Percentiles rank a stretch among this genome's conserved stretches.
These are phyloP conservation scores for Corinectria fuckeliana DNA, from an alignment of 2,329 filamentous ascomycete genomes.

Conservation along the genomic window DNA sequence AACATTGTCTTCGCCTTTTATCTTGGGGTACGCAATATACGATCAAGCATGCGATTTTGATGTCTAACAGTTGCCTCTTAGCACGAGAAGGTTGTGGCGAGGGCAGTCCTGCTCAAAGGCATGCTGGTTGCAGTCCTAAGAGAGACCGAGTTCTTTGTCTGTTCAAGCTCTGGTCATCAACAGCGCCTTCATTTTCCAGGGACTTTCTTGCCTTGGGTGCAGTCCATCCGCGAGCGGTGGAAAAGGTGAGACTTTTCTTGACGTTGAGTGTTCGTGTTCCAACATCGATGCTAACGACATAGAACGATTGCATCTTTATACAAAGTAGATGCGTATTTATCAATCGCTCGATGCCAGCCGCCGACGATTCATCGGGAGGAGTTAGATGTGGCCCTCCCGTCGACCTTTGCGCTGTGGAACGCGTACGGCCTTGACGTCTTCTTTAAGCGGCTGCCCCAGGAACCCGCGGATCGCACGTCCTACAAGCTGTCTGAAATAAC, in stretches of 20 bases:
- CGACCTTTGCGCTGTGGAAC: constrained; percentile 47
- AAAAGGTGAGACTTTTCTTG: constrained; percentile 39
- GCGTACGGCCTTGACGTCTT: constrained; percentile 46
- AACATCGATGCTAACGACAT: constrained; percentile 2
- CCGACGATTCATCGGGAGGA: constrained; percentile 45
- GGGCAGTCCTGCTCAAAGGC: constrained; percentile 43
- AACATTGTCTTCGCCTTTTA: constrained; percentile 50
- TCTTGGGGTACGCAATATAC: constrained; percentile 37
- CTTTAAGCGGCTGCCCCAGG: constrained; percentile 42
- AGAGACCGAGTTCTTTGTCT: constrained; percentile 46
- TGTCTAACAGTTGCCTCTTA: constrained; percentile 26
- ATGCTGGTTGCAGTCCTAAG: constrained; percentile 44
- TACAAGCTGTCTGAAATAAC: constrained; percentile 42
- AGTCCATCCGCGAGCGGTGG: constrained; percentile 42
- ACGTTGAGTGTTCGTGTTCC: background rate
- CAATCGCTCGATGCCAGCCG: constrained; percentile 41
- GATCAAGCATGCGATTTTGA: rapidly evolving
- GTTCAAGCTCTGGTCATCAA: constrained; percentile 44
- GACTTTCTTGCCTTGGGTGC: constrained; percentile 46
- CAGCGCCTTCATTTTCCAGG: constrained; percentile 45
- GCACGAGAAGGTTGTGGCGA: constrained; percentile 42
- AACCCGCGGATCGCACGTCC: constrained; percentile 41
- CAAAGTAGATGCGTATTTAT: constrained; percentile 49
- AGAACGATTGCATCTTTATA: constrained; percentile 45
- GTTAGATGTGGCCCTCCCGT: constrained; percentile 44